These are phyloP conservation scores for Diplocarpon mali DNA, from an alignment of 2,329 filamentous ascomycete species.

Conservation along the genomic window DNA sequence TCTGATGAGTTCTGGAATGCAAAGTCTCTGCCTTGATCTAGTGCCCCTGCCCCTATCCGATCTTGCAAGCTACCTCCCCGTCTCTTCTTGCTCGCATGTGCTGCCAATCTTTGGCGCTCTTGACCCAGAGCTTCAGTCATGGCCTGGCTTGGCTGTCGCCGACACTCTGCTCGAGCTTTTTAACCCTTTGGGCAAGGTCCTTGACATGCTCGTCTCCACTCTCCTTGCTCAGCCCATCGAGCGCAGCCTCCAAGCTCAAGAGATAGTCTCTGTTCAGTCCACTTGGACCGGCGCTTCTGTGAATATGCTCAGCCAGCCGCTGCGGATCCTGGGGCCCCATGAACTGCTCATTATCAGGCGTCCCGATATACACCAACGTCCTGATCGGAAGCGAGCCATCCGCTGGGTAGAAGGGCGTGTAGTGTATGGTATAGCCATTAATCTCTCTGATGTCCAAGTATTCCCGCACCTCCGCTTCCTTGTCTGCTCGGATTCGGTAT, in stretches of 20 bases:
- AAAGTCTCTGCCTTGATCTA: too few relatives aligned
- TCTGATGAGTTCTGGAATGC: too few relatives aligned
- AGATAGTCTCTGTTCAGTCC: constrained; percentile 88
- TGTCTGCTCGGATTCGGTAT: constrained; percentile 65
- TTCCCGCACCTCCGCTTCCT: constrained; percentile 69
- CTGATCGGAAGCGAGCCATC: constrained; percentile 33
- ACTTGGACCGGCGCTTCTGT: constrained; percentile 66
- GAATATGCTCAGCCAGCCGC: constrained; percentile 69
- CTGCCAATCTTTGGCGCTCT: constrained; percentile 36
- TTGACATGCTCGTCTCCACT: constrained; percentile 77
- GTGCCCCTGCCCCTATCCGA: too few relatives aligned
- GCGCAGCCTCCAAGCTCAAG: constrained; percentile 63
- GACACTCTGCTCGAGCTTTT: constrained; percentile 41
- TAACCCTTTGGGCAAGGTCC: constrained; percentile 66
- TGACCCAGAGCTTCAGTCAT: constrained; percentile 19
- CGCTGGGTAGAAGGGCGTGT: constrained; percentile 66
- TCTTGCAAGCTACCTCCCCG: constrained; percentile 30
- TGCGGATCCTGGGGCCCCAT: constrained; percentile 72
- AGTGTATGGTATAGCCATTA: constrained; percentile 92
- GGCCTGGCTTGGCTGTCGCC: constrained; percentile 13
- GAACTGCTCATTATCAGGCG: constrained; percentile 88
- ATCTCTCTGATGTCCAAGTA: constrained; percentile 97
- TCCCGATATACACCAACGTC: constrained; percentile 83
- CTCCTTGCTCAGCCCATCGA: constrained; percentile 60
- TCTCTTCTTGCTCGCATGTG: constrained; percentile 50